Evolutionary conservation across 2,329 filamentous ascomycete species (phyloP).

Genomic region (Clonostachys chloroleuca): DNA sequence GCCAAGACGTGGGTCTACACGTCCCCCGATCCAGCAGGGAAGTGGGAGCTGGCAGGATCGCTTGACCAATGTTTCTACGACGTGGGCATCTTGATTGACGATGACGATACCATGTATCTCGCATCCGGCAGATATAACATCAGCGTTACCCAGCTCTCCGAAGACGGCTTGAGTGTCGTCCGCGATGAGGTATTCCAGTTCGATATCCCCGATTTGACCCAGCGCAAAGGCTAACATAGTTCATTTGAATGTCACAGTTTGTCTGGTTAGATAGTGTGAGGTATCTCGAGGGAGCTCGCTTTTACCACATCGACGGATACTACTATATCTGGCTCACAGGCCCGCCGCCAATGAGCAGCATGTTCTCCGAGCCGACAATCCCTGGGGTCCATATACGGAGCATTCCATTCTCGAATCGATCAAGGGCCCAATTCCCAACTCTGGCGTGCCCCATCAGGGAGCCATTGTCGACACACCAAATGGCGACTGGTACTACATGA

Average conservation of each 20-base stretch:
- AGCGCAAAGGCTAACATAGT: constrained; percentile 15
- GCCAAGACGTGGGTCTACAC: constrained; percentile 50
- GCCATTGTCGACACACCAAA: constrained; percentile 44
- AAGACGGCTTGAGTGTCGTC: constrained; percentile 38
- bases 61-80: constrained; percentile 55
- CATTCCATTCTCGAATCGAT: constrained; percentile 34
- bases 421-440: constrained; percentile 30
- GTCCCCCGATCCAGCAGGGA: constrained; percentile 27
- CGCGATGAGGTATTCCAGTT: constrained; percentile 32
- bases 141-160: constrained; percentile 42
- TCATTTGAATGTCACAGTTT: background rate
- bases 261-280: constrained; percentile 2
- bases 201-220: constrained; percentile 13
- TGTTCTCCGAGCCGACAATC: constrained; percentile 37
- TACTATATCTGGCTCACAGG: constrained; percentile 50
- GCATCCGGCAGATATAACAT: constrained; percentile 46
- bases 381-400: constrained; percentile 44
- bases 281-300: constrained; percentile 41
- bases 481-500: constrained; percentile 53
- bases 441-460: constrained; percentile 46
- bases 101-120: constrained; percentile 53
- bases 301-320: constrained; percentile 49
- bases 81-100: constrained; percentile 46
- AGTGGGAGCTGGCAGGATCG: constrained; percentile 31
- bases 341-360: constrained; percentile 36